phyloP scores from a whole-genome alignment of 805 yeast genomes.

The Dipodascus geniculatus region DNA sequence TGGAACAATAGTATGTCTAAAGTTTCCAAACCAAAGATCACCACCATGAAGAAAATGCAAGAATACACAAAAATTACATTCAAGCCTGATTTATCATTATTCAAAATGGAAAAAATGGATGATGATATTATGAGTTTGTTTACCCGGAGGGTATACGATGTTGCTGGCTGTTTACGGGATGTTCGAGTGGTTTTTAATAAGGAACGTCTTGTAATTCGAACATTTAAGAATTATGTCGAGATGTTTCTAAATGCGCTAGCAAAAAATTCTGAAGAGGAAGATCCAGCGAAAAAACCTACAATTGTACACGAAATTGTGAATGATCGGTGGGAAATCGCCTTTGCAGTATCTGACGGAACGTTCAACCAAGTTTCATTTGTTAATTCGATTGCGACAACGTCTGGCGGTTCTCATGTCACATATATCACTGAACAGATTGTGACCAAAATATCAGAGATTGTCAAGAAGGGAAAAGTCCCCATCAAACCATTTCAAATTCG shows the following conservation, averaged over 20 bases:
- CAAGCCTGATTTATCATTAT: constrained; percentile 75
- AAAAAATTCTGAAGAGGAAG: constrained; percentile 18
- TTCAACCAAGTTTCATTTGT: constrained; percentile 95
- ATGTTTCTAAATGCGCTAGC: constrained; percentile 70
- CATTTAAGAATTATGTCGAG: constrained; percentile 80
- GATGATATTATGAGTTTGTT: constrained; percentile 73
- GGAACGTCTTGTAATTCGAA: constrained; percentile 50
- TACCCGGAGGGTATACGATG: constrained; percentile 87
- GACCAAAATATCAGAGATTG: constrained; percentile 56
- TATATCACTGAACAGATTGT: constrained; percentile 77
- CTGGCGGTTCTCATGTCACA: constrained; percentile 94
- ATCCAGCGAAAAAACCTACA: constrained; percentile 31
- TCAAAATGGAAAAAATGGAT: constrained; percentile 77
- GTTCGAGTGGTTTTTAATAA: constrained; percentile 71
- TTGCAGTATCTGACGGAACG: constrained; percentile 80
- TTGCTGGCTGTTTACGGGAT: constrained; percentile 87
- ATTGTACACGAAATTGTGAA: constrained; percentile 71
- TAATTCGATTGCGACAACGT: constrained; percentile 92
- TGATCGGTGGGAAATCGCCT: constrained; percentile 93
- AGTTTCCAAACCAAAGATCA: constrained; percentile 66
- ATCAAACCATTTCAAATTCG: constrained; percentile 82
- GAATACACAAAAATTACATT: constrained; percentile 84
- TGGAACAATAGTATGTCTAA: constrained; percentile 84
- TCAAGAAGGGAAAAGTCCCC: constrained; percentile 57
- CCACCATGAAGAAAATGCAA: constrained; percentile 37